These are phyloP conservation scores for Xylaria sp. DNA, from an alignment of 2,329 filamentous ascomycete genomes.

Conservation along the genomic window DNA sequence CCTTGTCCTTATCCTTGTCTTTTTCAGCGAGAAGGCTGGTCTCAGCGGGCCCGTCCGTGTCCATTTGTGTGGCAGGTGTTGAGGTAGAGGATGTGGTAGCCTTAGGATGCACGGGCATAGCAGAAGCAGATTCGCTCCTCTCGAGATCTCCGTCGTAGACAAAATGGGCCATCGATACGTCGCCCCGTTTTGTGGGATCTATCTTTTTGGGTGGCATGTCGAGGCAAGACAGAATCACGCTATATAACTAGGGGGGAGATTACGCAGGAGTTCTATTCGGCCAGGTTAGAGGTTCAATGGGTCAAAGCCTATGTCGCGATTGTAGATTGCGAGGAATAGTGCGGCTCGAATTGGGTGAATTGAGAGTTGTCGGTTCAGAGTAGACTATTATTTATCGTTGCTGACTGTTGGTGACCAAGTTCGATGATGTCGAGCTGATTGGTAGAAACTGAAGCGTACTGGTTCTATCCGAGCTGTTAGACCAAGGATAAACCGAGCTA, in stretches of 20 bases:
- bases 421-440: background rate
- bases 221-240: conserved; percentile 22
- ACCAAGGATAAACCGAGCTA: background rate
- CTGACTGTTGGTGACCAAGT: background rate
- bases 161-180: conserved; percentile 53
- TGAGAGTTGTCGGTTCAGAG: background rate
- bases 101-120: conserved; percentile 34
- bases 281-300: background rate
- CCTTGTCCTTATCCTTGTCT: conserved; percentile 45
- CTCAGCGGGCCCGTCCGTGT: conserved; percentile 43
- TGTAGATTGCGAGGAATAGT: no score
- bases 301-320: no score
- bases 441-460: background rate
- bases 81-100: conserved; percentile 32
- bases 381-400: background rate
- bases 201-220: conserved; percentile 64
- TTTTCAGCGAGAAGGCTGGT: conserved; percentile 37
- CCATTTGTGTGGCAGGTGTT: conserved; percentile 36
- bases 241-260: background rate
- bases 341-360: background rate
- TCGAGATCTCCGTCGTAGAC: conserved; percentile 49
- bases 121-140: conserved; percentile 32
- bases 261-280: background rate
- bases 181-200: conserved; percentile 52
- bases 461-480: no score